Evolutionary conservation across 768 basidiomycete genomes (phyloP), one percentile per base, ranked within the genome.

Genomic region (Auricularia heimuer): DNA sequence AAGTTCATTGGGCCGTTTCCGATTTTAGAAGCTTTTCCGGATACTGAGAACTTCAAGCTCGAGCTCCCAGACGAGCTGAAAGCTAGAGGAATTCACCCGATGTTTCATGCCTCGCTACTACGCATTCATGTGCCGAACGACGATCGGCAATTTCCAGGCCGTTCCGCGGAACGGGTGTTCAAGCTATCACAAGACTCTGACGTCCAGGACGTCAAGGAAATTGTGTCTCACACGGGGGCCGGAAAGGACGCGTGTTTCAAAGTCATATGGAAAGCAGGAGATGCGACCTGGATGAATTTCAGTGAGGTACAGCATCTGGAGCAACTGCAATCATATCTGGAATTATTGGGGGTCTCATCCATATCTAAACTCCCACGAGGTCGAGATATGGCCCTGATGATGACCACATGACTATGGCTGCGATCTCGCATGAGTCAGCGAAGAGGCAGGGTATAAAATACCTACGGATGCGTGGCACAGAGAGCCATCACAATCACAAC

Each of bases 1-100:
- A 77, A 76, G 39, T 79, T 67, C 58, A 71, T 78, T 37, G 76
- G 77, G 3, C 77, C 77, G 0, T 76, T 70, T 60, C 66, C 65
- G 24, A 68, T 77, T 10, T 18, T 66, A 0, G 62, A 64, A 7
- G 69, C 68, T 10, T 24, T 68, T 10, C 60, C 61, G 0, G 70
- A 73, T 12, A 69, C 67, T 0, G 68, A 68, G 16, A 68, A 63
- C 0, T 77, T 67, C 54, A n/a, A 54, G 0, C 2, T 77, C 0
- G 73, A 76, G 3, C 56, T 78, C 33, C 74, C 76, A 0, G 1
- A 51, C 0, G 68, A 70, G 0, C 34, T 79, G 39, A 69, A 65
- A 8, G 44, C 68, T 7, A 21, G 69, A 1, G 69, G 73, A 0
- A 68, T 79, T 0, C 73, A 78, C 65, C 67, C 70, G 0, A 67